Conservation (phyloP, 768 basidiomycete species). For the Mycena indigotica region DNA sequence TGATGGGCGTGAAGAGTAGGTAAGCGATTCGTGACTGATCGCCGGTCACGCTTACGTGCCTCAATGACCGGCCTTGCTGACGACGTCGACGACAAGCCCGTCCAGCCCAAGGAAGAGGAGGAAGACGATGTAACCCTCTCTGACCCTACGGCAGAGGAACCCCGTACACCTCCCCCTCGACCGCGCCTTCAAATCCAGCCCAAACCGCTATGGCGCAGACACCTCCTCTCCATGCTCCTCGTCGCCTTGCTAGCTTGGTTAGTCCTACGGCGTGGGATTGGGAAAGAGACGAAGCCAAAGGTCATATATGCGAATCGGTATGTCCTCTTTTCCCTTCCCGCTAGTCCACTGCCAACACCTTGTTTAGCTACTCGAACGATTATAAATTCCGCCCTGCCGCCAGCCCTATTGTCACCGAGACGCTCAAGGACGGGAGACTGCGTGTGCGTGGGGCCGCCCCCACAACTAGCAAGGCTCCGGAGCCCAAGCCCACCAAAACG, state of each 20-base stretch:
- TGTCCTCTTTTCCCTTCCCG: constrained; percentile 23
- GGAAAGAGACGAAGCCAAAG: constrained; percentile 38
- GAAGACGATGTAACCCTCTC: background rate
- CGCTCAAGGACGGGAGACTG: constrained; percentile 67
- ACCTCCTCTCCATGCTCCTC: constrained; percentile 43
- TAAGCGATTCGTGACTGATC: too few species aligned
- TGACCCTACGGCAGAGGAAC: background rate
- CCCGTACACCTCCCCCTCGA: background rate
- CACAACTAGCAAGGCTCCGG: constrained; percentile 29
- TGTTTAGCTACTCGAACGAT: constrained; percentile 77
- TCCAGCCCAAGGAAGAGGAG: background rate
- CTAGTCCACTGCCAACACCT: background rate
- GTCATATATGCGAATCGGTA: constrained; percentile 68
- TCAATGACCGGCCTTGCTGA: background rate
- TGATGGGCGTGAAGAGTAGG: too few species aligned
- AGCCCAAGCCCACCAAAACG: constrained; percentile 22
- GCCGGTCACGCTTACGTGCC: too few species aligned
- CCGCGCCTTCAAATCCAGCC: too few species aligned
- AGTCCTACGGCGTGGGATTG: constrained; percentile 33
- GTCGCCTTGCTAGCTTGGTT: constrained; percentile 45
- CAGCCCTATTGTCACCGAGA: constrained; percentile 80
- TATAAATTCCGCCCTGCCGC: constrained; percentile 83
- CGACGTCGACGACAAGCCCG: background rate
- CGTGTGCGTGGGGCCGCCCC: constrained; percentile 71
- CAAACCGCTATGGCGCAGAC: constrained; percentile 13